Evolutionary conservation across 1,284 basidiomycete genomes (phyloP).

Genomic region (Gomphus bonarii): DNA sequence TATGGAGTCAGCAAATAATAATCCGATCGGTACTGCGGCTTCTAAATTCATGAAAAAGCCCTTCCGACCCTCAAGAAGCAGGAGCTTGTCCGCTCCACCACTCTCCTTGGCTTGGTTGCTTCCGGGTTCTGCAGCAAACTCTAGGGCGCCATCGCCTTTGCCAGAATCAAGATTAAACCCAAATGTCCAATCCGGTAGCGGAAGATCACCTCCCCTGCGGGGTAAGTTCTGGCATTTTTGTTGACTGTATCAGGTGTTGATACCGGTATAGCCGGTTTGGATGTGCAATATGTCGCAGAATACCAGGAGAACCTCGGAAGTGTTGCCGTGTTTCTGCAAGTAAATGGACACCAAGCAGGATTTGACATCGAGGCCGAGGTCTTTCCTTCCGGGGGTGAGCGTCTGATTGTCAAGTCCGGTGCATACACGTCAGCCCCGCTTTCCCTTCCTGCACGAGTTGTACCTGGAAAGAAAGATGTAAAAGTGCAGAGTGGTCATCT

Average conservation of each 20-base stretch:
- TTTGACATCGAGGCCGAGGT: conserved; percentile 54
- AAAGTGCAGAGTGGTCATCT: conserved; percentile 45
- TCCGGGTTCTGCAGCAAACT: conserved; percentile 24
- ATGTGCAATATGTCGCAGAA: conserved; percentile 69
- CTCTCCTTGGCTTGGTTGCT: conserved; percentile 49
- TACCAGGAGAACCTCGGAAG: conserved; percentile 74
- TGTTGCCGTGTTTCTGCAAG: conserved; percentile 51
- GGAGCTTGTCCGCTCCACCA: conserved; percentile 65
- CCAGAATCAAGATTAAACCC: not conserved
- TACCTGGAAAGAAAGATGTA: conserved; percentile 51
- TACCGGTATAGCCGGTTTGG: conserved; percentile 28
- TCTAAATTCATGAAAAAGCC: conserved; percentile 24
- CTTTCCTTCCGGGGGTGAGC: conserved; percentile 38
- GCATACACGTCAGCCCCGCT: conserved; percentile 46
- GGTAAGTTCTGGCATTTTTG: not conserved
- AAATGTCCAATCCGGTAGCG: not conserved
- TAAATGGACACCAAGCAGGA: conserved; percentile 31
- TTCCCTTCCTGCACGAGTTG: conserved; percentile 52
- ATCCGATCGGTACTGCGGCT: conserved; percentile 11
- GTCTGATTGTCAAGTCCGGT: conserved; percentile 52
- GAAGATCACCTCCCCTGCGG: not conserved
- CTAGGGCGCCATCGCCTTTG: conserved; percentile 14
- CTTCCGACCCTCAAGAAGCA: conserved; percentile 29
- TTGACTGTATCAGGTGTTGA: not conserved
- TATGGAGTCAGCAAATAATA: conserved; percentile 17